Conservation (phyloP, 352 stramenopile genomes). For the Elongisporangium prolatum region DNA sequence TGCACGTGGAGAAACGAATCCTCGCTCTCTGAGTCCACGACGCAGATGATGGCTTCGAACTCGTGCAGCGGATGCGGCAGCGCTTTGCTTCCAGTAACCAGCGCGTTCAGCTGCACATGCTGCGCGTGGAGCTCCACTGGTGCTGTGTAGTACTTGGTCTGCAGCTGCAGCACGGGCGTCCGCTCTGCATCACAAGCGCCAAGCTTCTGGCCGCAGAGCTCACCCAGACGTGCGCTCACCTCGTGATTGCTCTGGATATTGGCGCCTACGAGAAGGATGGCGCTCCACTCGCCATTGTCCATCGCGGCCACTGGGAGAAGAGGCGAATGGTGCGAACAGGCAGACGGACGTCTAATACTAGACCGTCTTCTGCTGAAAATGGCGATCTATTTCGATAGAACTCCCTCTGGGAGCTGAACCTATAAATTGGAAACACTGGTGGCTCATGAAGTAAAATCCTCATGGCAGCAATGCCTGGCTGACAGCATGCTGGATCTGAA, state of each 20-base stretch:
- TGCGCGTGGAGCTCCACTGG: slow-evolving; percentile 48
- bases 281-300: background rate
- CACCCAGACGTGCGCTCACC: slow-evolving; percentile 22
- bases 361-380: background rate
- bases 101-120: slow-evolving; percentile 33
- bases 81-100: slow-evolving; percentile 5
- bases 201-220: slow-evolving; percentile 23
- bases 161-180: slow-evolving; percentile 24
- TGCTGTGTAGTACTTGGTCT: slow-evolving; percentile 72
- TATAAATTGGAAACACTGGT: background rate
- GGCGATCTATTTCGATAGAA: too few species aligned
- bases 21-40: slow-evolving; percentile 31
- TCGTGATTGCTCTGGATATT: slow-evolving; percentile 14
- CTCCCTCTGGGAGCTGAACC: too few species aligned
- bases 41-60: slow-evolving; percentile 64
- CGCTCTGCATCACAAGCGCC: background rate
- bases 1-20: slow-evolving; percentile 41
- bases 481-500: background rate
- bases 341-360: background rate
- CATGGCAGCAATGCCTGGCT: too few species aligned
- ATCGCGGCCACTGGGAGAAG: background rate
- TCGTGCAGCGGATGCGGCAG: slow-evolving; percentile 33
- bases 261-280: slow-evolving; percentile 40
- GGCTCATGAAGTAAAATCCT: too few species aligned
- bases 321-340: background rate